Conservation (phyloP, 1,284 basidiomycete genomes). For the Ganoderma boninense region DNA sequence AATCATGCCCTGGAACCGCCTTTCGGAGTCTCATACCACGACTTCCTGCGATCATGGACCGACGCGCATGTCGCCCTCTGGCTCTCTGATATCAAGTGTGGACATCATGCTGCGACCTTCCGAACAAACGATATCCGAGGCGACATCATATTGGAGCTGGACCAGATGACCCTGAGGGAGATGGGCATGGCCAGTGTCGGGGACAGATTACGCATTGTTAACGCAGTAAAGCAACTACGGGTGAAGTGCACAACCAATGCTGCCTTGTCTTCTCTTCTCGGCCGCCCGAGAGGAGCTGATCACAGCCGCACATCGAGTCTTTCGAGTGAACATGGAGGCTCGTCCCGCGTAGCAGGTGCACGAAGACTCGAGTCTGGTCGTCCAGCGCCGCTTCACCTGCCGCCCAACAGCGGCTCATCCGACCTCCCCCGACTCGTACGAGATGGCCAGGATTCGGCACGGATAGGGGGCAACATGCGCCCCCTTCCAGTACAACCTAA, state of each 20-base stretch:
- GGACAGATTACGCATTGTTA: slow-evolving; percentile 86
- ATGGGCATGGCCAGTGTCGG: slow-evolving; percentile 90
- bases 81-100: slow-evolving; percentile 79
- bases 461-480: slow-evolving; percentile 46
- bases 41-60: slow-evolving; percentile 73
- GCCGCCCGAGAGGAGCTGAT: slow-evolving; percentile 35
- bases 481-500: slow-evolving; percentile 51
- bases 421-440: slow-evolving; percentile 75
- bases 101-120: slow-evolving; percentile 75
- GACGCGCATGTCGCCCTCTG: slow-evolving; percentile 76
- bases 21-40: slow-evolving; percentile 60
- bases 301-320: slow-evolving; percentile 37
- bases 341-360: slow-evolving; percentile 29
- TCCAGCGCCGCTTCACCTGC: slow-evolving; percentile 74
- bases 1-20: slow-evolving; percentile 62
- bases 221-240: slow-evolving; percentile 83
- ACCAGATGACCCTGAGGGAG: slow-evolving; percentile 86
- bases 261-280: slow-evolving; percentile 38
- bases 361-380: slow-evolving; percentile 61
- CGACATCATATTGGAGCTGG: slow-evolving; percentile 88
- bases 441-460: slow-evolving; percentile 67
- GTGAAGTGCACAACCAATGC: slow-evolving; percentile 54
- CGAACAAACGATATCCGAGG: slow-evolving; percentile 88
- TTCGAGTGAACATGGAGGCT: slow-evolving; percentile 32
- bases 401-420: slow-evolving; percentile 49